phyloP scores from a whole-genome alignment of 2,329 filamentous ascomycete genomes.

The Colletotrichum limetticola region DNA sequence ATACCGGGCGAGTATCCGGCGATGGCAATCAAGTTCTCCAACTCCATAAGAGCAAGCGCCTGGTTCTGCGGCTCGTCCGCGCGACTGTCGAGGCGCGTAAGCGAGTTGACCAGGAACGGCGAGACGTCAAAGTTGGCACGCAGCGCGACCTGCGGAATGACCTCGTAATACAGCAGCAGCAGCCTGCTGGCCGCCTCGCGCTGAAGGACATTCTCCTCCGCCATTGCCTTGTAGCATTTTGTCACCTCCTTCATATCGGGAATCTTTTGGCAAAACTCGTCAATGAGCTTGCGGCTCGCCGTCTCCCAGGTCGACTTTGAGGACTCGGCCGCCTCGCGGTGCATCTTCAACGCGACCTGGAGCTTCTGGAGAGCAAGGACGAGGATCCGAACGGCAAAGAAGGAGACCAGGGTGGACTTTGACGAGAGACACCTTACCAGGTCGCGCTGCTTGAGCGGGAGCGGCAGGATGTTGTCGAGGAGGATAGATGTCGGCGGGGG shows the following conservation, averaged over 20 bases:
- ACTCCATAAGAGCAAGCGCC: slow-evolving; percentile 74
- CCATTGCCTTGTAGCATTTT: slow-evolving; percentile 75
- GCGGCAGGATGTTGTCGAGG: slow-evolving; percentile 87
- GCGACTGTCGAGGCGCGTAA: slow-evolving; percentile 70
- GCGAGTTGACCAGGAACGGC: slow-evolving; percentile 74
- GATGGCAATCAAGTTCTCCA: slow-evolving; percentile 84
- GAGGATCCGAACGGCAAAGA: slow-evolving; percentile 86
- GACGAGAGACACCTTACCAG: slow-evolving; percentile 82
- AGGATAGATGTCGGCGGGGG: slow-evolving; percentile 84
- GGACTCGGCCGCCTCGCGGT: slow-evolving; percentile 57
- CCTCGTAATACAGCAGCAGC: slow-evolving; percentile 85
- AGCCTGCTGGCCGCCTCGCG: slow-evolving; percentile 83
- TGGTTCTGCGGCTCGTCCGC: slow-evolving; percentile 60
- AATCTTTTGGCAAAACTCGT: slow-evolving; percentile 81
- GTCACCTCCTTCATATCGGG: slow-evolving; percentile 87
- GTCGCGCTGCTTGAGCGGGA: slow-evolving; percentile 82
- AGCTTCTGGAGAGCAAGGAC: slow-evolving; percentile 85
- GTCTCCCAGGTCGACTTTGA: slow-evolving; percentile 71
- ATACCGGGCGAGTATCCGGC: slow-evolving; percentile 84
- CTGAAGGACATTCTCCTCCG: slow-evolving; percentile 77
- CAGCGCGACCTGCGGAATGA: slow-evolving; percentile 81
- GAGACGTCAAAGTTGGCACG: slow-evolving; percentile 92
- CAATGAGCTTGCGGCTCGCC: slow-evolving; percentile 73
- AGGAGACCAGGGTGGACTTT: slow-evolving; percentile 81
- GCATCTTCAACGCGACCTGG: slow-evolving; percentile 68